These are phyloP conservation scores for Dioscorea dumetorum DNA, from an alignment of 106 monocot species.

Conservation along the genomic window DNA sequence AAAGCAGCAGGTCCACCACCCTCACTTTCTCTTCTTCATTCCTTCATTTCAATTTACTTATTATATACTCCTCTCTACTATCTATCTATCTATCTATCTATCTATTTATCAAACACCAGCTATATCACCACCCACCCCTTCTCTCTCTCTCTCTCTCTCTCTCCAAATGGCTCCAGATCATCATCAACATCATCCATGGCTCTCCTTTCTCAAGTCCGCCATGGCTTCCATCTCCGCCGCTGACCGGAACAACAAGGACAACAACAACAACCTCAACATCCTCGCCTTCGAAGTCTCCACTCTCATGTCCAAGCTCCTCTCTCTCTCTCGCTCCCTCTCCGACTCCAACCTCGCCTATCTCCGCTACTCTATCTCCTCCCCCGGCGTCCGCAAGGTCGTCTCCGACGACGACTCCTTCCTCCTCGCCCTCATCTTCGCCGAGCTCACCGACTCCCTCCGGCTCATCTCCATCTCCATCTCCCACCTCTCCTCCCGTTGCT, in stretches of 20 bases:
- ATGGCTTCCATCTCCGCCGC: neutral
- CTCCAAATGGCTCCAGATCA: neutral
- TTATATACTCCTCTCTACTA: neutral
- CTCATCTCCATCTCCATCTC: conserved; percentile 18
- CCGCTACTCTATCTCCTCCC: conserved; percentile 30
- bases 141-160: neutral
- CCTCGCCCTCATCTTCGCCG: conserved; percentile 57
- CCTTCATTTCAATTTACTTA: no score
- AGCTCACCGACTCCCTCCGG: conserved; percentile 51
- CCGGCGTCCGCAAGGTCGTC: conserved; percentile 53
- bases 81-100: neutral
- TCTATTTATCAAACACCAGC: neutral
- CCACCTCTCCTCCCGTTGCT: conserved; percentile 15
- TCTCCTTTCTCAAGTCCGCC: neutral
- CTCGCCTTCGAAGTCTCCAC: conserved; percentile 66
- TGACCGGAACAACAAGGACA: neutral
- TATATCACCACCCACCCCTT: neutral
- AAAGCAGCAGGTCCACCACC: neutral
- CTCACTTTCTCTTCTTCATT: neutral
- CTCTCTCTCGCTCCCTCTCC: conserved; percentile 62
- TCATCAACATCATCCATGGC: neutral
- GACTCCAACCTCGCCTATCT: conserved; percentile 43
- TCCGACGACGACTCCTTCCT: conserved; percentile 71
- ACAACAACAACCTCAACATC: conserved; percentile 22
- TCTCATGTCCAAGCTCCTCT: conserved; percentile 74